A percentile compares a stretch with the other conserved stretches of the same genome.
phyloP scores from a whole-genome alignment of 345 rosid genomes.

The Microthlaspi erraticum region DNA sequence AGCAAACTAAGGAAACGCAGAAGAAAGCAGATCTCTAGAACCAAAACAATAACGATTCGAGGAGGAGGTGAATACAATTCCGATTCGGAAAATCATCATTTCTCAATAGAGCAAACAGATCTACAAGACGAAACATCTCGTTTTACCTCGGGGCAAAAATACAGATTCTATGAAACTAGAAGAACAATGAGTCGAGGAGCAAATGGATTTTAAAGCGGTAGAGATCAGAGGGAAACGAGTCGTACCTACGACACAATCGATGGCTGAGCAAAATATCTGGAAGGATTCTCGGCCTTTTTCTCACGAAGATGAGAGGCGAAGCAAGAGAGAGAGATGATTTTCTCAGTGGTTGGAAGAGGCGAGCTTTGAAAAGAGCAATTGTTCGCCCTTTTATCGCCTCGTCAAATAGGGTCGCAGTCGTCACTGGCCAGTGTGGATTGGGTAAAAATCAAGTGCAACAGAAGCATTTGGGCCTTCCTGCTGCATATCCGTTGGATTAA shows the following conservation, averaged over 20 bases:
- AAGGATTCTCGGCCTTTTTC: slow-evolving; percentile 48
- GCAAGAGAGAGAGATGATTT: slow-evolving; percentile 3
- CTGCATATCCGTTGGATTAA: slow-evolving; percentile 17
- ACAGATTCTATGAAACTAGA: not conserved
- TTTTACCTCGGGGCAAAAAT: slow-evolving; percentile 16
- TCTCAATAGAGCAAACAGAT: not conserved
- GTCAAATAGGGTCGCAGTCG: slow-evolving; percentile 30
- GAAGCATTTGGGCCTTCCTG: not conserved
- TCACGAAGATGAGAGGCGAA: slow-evolving; percentile 41
- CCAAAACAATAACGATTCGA: not conserved
- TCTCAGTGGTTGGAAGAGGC: slow-evolving; percentile 31
- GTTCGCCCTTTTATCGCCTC: slow-evolving; percentile 43
- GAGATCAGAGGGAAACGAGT: slow-evolving; percentile 39
- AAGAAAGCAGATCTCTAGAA: slow-evolving; percentile 13
- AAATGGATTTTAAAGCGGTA: slow-evolving; percentile 11
- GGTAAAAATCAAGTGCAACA: not conserved
- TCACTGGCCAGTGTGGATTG: slow-evolving; percentile 21
- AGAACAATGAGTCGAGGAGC: not conserved
- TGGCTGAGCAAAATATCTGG: slow-evolving; percentile 31
- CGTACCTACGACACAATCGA: slow-evolving; percentile 27
- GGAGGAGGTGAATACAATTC: not conserved
- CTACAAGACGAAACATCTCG: not conserved
- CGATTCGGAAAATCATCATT: slow-evolving; percentile 5
- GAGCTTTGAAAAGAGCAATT: slow-evolving; percentile 42
- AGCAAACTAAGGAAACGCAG: not conserved